A percentile compares a stretch with the other conserved stretches of the same genome.
These are phyloP conservation scores for Aspergillus oerlinghausenensis DNA, from an alignment of 2,329 filamentous ascomycete species.

Conservation along the genomic window DNA sequence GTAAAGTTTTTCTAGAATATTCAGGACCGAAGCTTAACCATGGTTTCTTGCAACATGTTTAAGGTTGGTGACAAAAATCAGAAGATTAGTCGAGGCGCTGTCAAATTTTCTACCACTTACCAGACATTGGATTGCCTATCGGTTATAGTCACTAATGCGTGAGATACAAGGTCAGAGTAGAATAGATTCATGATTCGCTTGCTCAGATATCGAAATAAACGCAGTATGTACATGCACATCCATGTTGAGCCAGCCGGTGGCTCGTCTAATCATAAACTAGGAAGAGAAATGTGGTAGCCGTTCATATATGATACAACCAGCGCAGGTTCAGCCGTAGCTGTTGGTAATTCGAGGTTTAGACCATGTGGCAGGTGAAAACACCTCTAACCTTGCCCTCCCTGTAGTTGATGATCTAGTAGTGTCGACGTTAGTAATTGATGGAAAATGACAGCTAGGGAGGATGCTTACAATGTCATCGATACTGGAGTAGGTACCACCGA, in stretches of 20 bases:
- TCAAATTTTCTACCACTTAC: not conserved
- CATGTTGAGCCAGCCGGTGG: not conserved
- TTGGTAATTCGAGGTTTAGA: not conserved
- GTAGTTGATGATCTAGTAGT: constrained; percentile 58
- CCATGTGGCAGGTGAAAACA: constrained; percentile 61
- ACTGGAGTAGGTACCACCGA: constrained; percentile 71
- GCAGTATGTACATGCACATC: not conserved
- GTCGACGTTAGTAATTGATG: not conserved
- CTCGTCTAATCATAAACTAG: not conserved
- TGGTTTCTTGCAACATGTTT: not conserved
- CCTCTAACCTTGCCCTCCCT: constrained; percentile 56
- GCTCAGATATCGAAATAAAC: not conserved
- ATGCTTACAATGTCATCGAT: constrained; percentile 29
- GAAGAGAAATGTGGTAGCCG: not conserved
- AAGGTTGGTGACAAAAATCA: not conserved
- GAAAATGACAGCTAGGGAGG: constrained; percentile 2
- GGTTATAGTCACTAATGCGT: not conserved
- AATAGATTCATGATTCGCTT: not conserved
- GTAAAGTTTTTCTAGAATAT: not conserved
- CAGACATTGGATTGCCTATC: not conserved
- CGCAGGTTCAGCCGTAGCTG: not conserved
- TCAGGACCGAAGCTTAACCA: not conserved
- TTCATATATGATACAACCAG: not conserved
- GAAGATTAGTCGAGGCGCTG: not conserved
- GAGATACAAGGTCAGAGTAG: not conserved